These are phyloP conservation scores for Trichoderma cornu-damae DNA, from an alignment of 2,329 filamentous ascomycete genomes.

Conservation along the genomic window DNA sequence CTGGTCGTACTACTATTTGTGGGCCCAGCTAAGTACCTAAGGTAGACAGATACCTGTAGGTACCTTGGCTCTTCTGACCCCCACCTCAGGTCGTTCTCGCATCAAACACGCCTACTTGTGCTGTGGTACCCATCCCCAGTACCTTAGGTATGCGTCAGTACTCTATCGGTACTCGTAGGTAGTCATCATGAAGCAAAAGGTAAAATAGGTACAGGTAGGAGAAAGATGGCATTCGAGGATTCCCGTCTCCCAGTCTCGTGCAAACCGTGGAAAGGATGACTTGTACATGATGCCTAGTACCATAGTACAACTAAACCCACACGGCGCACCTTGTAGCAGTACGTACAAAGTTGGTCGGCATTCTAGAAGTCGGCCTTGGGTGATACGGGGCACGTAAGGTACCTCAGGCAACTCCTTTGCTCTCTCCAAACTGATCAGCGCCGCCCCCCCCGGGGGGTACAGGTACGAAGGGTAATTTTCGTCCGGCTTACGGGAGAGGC, in stretches of 20 bases:
- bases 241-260: not conserved
- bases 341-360: not conserved
- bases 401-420: not conserved
- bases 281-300: not conserved
- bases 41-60: no score
- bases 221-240: not conserved
- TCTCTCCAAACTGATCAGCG: no score
- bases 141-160: no score
- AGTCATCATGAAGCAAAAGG: not conserved
- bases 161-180: no score
- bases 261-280: not conserved
- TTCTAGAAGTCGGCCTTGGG: not conserved
- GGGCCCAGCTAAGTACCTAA: constrained; percentile 3
- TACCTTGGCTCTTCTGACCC: no score
- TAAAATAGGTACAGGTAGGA: not conserved
- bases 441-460: no score
- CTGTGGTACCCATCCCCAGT: no score
- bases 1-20: no score
- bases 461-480: not conserved
- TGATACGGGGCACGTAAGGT: not conserved
- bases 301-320: no score
- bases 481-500: constrained; percentile 8
- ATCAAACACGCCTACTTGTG: not conserved
- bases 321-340: no score
- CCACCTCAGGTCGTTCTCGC: no score